A percentile compares a stretch with the other conserved stretches of the same genome.
Conservation (phyloP, 139 green algal genomes). For the Chlamydomonas sp. region DNA sequence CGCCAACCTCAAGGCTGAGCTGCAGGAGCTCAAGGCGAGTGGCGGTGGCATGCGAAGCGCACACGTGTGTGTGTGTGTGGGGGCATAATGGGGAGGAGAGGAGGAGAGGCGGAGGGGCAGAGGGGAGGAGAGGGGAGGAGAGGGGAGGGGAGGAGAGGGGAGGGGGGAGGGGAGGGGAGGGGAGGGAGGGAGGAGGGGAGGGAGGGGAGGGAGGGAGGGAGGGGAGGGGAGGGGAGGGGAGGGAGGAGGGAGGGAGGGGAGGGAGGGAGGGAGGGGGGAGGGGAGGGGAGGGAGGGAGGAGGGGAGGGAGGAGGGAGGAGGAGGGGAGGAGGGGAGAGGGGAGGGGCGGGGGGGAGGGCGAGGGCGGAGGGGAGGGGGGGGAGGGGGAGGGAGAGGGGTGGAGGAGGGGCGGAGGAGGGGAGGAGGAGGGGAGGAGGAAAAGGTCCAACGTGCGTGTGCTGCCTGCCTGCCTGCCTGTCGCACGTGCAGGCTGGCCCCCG, state of each 20-base stretch:
- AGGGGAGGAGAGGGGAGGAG: too few species aligned
- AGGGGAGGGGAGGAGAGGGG: too few species aligned
- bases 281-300: neutral
- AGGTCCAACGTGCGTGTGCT: neutral
- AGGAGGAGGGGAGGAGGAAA: neutral
- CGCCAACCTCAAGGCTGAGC: slow-evolving; percentile 16
- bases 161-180: neutral
- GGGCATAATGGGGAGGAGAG: too few species aligned
- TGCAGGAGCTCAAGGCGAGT: slow-evolving; percentile 27
- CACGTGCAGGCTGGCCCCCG: slow-evolving; percentile 20
- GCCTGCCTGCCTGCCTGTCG: neutral
- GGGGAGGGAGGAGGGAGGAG: neutral
- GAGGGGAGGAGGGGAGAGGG: too few species aligned
- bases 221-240: neutral
- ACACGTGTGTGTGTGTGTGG: neutral
- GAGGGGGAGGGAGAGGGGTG: neutral
- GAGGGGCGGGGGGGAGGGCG: too few species aligned
- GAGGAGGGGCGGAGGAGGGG: neutral
- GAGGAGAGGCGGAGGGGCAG: too few species aligned
- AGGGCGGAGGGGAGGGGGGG: neutral
- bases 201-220: neutral
- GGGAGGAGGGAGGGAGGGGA: neutral
- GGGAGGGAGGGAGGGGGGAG: too few species aligned
- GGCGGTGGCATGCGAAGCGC: neutral
- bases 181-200: neutral